Evolutionary conservation across 2,329 filamentous ascomycete species (phyloP).

Genomic region (Leptographium galeiforme): DNA sequence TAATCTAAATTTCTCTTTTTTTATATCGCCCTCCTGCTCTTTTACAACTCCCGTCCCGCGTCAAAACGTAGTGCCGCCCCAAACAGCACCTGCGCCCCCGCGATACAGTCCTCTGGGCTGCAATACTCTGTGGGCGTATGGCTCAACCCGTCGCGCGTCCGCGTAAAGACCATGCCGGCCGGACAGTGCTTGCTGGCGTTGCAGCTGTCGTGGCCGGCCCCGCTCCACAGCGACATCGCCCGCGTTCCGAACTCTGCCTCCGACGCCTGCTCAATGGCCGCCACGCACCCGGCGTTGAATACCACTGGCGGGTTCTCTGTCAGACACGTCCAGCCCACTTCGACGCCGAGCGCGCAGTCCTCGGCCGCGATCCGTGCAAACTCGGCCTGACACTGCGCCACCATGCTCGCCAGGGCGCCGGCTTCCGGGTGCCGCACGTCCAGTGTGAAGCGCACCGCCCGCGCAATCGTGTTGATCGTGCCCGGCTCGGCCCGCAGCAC

Average conservation of each 20-base stretch:
- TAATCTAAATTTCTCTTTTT: neutral
- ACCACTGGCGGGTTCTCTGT: constrained; percentile 45
- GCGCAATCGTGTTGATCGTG: constrained; percentile 61
- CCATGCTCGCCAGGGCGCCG: constrained; percentile 26
- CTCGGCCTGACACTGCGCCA: constrained; percentile 16
- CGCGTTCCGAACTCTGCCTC: neutral
- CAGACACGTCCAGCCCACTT: constrained; percentile 41
- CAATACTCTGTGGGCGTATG: constrained; percentile 23
- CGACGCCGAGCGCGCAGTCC: constrained; percentile 41
- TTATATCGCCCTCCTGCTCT: constrained; percentile 2
- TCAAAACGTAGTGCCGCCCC: constrained; percentile 15
- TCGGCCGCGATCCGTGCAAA: constrained; percentile 40
- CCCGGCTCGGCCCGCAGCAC: constrained; percentile 23
- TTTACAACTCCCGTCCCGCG: neutral
- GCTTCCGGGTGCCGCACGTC: constrained; percentile 51
- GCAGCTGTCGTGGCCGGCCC: constrained; percentile 25
- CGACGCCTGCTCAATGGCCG: constrained; percentile 49
- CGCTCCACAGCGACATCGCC: constrained; percentile 19
- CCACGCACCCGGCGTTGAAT: constrained; percentile 56
- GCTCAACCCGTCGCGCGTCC: constrained; percentile 22
- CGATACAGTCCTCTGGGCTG: constrained; percentile 20
- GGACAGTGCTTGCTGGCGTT: constrained; percentile 20
- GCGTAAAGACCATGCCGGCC: constrained; percentile 26
- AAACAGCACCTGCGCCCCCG: constrained; percentile 17
- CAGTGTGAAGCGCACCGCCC: constrained; percentile 51